phyloP scores from a whole-genome alignment of 176 grass and related monocot genomes.

The Hordeum vulgare region DNA sequence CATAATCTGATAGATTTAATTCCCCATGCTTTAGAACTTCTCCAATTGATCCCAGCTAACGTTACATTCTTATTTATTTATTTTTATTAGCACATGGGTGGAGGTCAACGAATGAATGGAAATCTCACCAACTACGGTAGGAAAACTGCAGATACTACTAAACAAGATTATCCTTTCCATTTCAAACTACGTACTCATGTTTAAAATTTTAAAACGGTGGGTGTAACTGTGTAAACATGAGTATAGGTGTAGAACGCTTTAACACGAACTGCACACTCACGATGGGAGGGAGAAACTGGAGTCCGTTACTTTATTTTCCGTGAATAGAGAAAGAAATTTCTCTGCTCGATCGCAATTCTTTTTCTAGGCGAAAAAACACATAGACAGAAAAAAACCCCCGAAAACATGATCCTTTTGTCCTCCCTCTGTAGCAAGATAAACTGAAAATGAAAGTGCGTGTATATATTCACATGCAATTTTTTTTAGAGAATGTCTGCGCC shows the following conservation, averaged over 20 bases:
- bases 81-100: background rate
- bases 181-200: background rate
- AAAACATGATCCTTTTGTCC: too few relatives aligned
- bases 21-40: background rate
- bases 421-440: too few relatives aligned
- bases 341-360: too few relatives aligned
- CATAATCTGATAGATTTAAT: background rate
- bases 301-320: too few relatives aligned
- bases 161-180: background rate
- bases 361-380: too few relatives aligned
- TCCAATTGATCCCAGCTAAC: background rate
- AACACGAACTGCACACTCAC: background rate
- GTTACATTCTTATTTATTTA: background rate
- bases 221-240: background rate
- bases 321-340: too few relatives aligned
- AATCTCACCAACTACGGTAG: background rate
- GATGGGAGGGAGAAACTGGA: too few relatives aligned
- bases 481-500: too few relatives aligned
- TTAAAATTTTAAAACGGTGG: background rate
- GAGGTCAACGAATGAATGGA: background rate
- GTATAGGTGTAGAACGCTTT: background rate
- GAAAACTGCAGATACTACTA: background rate
- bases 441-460: too few relatives aligned
- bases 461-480: too few relatives aligned
- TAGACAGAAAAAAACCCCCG: too few relatives aligned